These are phyloP conservation scores for Tetracentron sinense DNA, from an alignment of 164 flowering plant species.

Conservation along the genomic window DNA sequence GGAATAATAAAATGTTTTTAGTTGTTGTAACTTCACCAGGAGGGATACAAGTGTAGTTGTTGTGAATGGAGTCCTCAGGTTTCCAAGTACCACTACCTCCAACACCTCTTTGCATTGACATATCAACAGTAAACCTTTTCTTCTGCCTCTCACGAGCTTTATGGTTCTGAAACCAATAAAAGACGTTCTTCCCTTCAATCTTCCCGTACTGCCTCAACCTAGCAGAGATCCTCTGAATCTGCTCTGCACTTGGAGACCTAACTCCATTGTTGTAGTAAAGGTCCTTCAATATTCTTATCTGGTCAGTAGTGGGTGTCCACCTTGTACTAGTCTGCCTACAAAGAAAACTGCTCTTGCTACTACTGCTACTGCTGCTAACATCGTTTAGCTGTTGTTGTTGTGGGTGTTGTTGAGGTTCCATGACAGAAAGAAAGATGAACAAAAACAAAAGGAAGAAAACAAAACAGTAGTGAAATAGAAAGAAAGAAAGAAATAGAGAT, in stretches of 20 bases:
- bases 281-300: slow-evolving; percentile 79
- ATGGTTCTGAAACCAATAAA: slow-evolving; percentile 98
- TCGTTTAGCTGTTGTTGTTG: slow-evolving; percentile 28
- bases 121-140: slow-evolving; percentile 53
- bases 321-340: slow-evolving; percentile 81
- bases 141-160: slow-evolving; percentile 96
- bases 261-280: slow-evolving; percentile 92
- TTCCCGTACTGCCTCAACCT: slow-evolving; percentile 81
- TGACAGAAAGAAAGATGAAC: slow-evolving; percentile 10
- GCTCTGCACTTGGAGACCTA: slow-evolving; percentile 83
- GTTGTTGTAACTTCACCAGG: slow-evolving; percentile 12
- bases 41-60: slow-evolving; percentile 24
- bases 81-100: slow-evolving; percentile 15
- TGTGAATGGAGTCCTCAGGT: slow-evolving; percentile 17
- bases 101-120: slow-evolving; percentile 27
- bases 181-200: slow-evolving; percentile 97
- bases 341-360: slow-evolving; percentile 35
- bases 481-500: slow-evolving; percentile 11
- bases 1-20: not conserved
- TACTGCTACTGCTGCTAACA: slow-evolving; percentile 26
- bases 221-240: slow-evolving; percentile 88
- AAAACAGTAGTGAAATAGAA: slow-evolving; percentile 1
- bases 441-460: slow-evolving; percentile 20
- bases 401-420: slow-evolving; percentile 45
- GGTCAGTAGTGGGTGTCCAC: slow-evolving; percentile 97